Evolutionary conservation across 306 rosid genomes (phyloP), one percentile per base, ranked within the genome.

Genomic region (Castanopsis chinensis): DNA sequence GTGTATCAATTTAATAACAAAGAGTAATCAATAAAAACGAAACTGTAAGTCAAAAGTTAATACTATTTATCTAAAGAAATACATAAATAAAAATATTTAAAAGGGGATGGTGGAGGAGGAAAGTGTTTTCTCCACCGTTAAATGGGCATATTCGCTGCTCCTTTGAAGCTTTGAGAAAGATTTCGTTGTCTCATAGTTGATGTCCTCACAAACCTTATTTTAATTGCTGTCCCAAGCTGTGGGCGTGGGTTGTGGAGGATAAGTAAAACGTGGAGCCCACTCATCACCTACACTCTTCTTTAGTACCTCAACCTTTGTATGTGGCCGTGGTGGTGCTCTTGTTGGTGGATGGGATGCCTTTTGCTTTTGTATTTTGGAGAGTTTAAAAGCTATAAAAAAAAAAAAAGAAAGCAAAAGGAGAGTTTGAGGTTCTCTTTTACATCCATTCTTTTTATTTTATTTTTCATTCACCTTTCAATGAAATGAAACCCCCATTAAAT

Each of bases 51-150:
- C 1, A 11, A 0, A 72, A 53, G 23, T 10, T 43, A 9, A 37
- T 7, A 41, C 3, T 9, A 2, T 41, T 41, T 41, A 11, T 41
- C 12, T 41, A 41, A 41, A 41, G 45, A 28, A 43, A 11, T 57
- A 3, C 20, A 5, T 3, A 3, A 27, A 18, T 5, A 12, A 2
- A 56, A 18, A 73, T 41, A 52, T 7, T 8, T 41, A 41, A 67
- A 82, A 78, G 77, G 72, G 81, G 87, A 87, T 84, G 92, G 93
- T 89, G 97, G 92, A 90, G 88, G 80, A 82, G 56, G 14, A 76
- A 86, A 73, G 79, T 57, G 76, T 11, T 20, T 25, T 85, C 6
- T 85, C 77, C 73, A 86, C 97, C 97, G 90, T 88, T 70, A 74
- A 89, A 33, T 33, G 51, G 80, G 93, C 91, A 92, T 88, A 92